Evolutionary conservation across 495 filamentous ascomycete genomes (phyloP), one percentile per base, ranked within the genome.

Genomic region (Penicillium tannophilum): DNA sequence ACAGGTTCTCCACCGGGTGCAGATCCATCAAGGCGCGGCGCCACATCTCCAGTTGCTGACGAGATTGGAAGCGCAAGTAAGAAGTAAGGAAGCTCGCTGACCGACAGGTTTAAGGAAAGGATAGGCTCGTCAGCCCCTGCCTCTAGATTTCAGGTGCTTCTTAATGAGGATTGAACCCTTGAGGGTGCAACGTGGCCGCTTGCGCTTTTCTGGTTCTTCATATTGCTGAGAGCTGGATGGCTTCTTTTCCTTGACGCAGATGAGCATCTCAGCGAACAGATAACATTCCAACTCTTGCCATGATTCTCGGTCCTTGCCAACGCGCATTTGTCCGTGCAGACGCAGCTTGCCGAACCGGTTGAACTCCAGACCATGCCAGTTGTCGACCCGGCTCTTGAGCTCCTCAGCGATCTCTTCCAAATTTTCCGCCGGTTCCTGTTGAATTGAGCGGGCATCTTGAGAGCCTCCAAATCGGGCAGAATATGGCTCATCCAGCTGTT

Each of bases 201-300:
- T 94, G 46, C 76, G 80, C 65, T 78, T 80, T 26, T 79, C 68
- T n/a, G 73, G 70, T 5, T 86, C 84, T 31, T 82, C 77, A 24
- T 76, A 77, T 26, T 84, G 83, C 10, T 85, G 83, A 19, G 62
- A 87, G 81, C 7, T 82, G 79, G 4, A 77, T 61, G 26, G 80
- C 72, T 92, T 95, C 82, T 96, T 97, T 68, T 98, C 94, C 74
- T 97, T 99, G 58, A 98, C 92, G 70, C 94, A 99, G 62, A 99
- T 99, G 52, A 99, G 92, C 94, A 99, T 99, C 74, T 98, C 94
- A 4, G 88, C 90, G 68, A 98, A 99, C 20, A 99, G 83, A 74
- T 90, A 99, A 71, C 95, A 99, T 71, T 98, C 92, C 53, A 99
- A 74, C 68, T 99, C 95, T 77, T 99, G 94, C 94, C 94, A 99